Base-by-base conservation (phyloP, 2,329 filamentous ascomycete genomes). In the Penicillium brevicompactum region DNA sequence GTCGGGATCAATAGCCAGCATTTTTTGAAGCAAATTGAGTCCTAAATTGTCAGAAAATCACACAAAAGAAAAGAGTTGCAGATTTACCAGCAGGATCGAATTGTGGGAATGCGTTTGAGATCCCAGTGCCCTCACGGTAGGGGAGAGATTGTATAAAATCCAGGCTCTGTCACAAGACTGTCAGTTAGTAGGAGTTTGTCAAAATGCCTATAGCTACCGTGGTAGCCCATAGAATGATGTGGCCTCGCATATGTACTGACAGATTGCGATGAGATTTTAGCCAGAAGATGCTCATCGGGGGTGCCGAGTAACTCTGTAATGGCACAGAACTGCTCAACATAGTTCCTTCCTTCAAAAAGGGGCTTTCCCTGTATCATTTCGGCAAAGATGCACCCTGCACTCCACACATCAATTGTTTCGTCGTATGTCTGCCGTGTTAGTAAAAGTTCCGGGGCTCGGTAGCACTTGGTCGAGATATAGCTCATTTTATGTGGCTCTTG, bases 371-470 rank as follows among this genome's bases (percentile, higher is more conserved):
- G 92, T 51, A 99, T 84, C 94, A 99, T 97, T 79, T 99, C 94
- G 38, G 93, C 94, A 67, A 99, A 97, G 72, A 99, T 97, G 78
- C 94, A 99, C 56, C 92, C 94, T 13, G 92, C 92, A 74, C 93
- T 97, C 94, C 94, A 99, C 71, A 99, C 96, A 74, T 99, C 94
- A 52, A 97, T 93, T 78, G 97, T 92, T 46, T 97, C 87, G 66
- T 97, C 92, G 78, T 97, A 97, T 79, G 97, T 97, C 81, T 97
- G 94, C 93, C 94, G 97, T 63, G 93, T 97, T 71, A 99, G 90
- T 93, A 99, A 97, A 73, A 97, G 97, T 77, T 97, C 94, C 9
- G 94, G 94, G 8, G 94, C 94, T 70, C 93, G 87, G 83, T 99
- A 99, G 82, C 97, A 97, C 82, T 93, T 84, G 57, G 94, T 97